Percentiles rank a stretch among this genome's conserved stretches.
Conservation (phyloP, 2,329 filamentous ascomycete species). For the Fusarium marasasianum region DNA sequence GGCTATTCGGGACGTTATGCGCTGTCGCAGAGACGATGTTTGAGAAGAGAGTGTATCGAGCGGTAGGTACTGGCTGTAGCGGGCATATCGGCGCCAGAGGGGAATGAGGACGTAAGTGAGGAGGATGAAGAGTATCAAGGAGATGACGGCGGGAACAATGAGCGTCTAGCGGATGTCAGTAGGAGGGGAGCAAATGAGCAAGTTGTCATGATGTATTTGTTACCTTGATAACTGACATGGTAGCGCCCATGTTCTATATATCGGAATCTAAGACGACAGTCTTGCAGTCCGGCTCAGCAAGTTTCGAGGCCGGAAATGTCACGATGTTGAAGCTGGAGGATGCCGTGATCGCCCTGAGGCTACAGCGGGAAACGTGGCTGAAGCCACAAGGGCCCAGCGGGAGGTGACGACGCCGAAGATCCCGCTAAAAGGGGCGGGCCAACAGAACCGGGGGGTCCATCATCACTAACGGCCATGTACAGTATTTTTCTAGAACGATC, state of each 20-base stretch:
- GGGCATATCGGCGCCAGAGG: conserved; percentile 73
- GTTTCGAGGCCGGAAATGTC: conserved; percentile 4
- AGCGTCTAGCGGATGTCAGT: conserved; percentile 65
- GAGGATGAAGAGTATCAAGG: conserved; percentile 73
- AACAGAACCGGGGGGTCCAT: conserved; percentile 8
- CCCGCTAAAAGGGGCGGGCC: conserved; percentile 30
- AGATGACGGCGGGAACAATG: conserved; percentile 75
- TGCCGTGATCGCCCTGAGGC: conserved; percentile 15
- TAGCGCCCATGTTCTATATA: conserved; percentile 45
- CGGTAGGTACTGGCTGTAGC: conserved; percentile 79
- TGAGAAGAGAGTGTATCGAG: conserved; percentile 69
- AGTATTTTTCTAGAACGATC: background rate
- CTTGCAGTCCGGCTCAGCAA: background rate
- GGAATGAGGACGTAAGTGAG: conserved; percentile 73
- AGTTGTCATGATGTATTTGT: conserved; percentile 17
- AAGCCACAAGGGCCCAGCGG: conserved; percentile 15
- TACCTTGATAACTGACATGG: conserved; percentile 50
- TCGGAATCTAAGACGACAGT: background rate
- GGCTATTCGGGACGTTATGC: conserved; percentile 51
- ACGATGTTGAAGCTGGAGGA: conserved; percentile 16
- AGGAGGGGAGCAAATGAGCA: background rate
- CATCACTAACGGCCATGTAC: background rate
- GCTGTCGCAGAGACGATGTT: conserved; percentile 63
- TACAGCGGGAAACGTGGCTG: conserved; percentile 28
- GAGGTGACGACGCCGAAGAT: conserved; percentile 35